Percentiles rank a stretch among this genome's conserved stretches.
Conservation (phyloP, 768 basidiomycete species). For the Suillus bovinus region DNA sequence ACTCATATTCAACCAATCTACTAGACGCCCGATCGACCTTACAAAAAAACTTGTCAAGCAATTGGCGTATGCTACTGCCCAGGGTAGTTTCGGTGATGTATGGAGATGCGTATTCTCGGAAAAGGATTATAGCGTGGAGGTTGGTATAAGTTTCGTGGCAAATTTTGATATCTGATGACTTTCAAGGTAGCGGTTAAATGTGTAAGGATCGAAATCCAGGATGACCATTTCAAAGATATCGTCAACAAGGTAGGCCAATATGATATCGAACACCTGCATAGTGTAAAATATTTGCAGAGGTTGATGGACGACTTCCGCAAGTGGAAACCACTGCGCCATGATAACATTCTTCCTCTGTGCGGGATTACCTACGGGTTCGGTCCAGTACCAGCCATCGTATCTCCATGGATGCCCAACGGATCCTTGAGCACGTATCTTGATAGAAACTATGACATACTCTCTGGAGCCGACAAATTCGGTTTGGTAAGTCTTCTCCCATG, state of each 20-base stretch:
- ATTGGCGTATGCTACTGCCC: constrained; percentile 22
- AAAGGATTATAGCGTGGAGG: constrained; percentile 20
- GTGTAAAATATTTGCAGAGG: background rate
- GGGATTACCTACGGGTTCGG: constrained; percentile 33
- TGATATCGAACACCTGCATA: background rate
- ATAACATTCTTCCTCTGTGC: constrained; percentile 38
- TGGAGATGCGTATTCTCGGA: constrained; percentile 25
- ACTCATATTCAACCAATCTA: background rate
- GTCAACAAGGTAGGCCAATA: constrained; percentile 16
- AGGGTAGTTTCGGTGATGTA: constrained; percentile 25
- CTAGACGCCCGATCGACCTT: constrained; percentile 13
- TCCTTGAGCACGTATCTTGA: constrained; percentile 19
- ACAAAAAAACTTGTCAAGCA: constrained; percentile 15
- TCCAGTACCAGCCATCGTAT: constrained; percentile 21
- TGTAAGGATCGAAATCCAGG: constrained; percentile 22
- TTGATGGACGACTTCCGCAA: background rate
- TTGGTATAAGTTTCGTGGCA: constrained; percentile 7
- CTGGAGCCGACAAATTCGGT: background rate
- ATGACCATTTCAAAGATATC: constrained; percentile 5
- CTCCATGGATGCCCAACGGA: constrained; percentile 19
- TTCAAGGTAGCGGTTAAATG: constrained; percentile 28
- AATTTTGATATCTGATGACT: background rate
- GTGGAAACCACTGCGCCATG: constrained; percentile 32
- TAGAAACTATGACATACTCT: background rate
- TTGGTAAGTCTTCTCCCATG: background rate